phyloP scores from a whole-genome alignment of 495 filamentous ascomycete genomes.

The Podospora pseudoanserina region DNA sequence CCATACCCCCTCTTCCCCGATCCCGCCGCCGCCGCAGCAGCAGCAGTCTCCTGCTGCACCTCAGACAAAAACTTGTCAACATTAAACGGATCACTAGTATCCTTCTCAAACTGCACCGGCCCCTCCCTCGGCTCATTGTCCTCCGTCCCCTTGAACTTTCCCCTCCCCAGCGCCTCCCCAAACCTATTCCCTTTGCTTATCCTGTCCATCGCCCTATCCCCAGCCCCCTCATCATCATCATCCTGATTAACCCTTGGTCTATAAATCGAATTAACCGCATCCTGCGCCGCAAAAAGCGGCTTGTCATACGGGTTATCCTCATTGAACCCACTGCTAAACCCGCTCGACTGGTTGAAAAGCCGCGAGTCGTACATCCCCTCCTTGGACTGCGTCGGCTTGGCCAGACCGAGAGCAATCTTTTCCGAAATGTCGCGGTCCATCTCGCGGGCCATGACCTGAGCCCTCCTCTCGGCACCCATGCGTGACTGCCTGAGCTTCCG shows the following conservation, averaged over 20 bases:
- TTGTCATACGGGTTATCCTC: constrained; percentile 98
- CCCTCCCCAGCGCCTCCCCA: constrained; percentile 76
- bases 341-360: constrained; percentile 89
- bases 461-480: constrained; percentile 88
- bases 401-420: constrained; percentile 91
- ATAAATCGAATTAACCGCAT: constrained; percentile 94
- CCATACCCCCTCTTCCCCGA: constrained; percentile 77
- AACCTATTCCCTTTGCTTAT: constrained; percentile 81
- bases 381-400: constrained; percentile 84
- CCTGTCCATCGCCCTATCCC: constrained; percentile 76
- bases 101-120: constrained; percentile 98
- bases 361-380: constrained; percentile 97
- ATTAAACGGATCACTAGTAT: constrained; percentile 79
- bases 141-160: constrained; percentile 84
- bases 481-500: constrained; percentile 87
- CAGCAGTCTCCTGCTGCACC: constrained; percentile 52
- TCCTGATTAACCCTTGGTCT: constrained; percentile 71
- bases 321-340: constrained; percentile 87
- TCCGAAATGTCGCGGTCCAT: constrained; percentile 97
- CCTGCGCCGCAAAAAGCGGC: constrained; percentile 92
- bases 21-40: constrained; percentile 15
- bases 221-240: constrained; percentile 72
- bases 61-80: constrained; percentile 90
- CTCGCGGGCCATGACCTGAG: constrained; percentile 89
- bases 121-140: constrained; percentile 86